phyloP scores from a whole-genome alignment of 2,329 filamentous ascomycete genomes.

The Thielaviopsis euricoi region DNA sequence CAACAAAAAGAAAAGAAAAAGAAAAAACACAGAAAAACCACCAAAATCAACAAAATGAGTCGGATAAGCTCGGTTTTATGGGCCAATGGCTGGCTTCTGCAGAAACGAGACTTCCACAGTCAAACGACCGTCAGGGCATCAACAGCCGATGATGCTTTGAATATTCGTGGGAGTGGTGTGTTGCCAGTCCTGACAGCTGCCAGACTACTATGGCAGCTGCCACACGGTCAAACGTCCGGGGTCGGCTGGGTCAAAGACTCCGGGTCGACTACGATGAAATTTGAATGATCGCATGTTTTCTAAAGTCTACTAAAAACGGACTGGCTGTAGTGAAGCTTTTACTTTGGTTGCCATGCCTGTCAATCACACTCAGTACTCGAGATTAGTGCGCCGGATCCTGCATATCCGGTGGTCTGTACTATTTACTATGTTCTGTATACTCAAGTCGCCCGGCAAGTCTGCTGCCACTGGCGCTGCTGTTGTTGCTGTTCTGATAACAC shows the following conservation, averaged over 20 bases:
- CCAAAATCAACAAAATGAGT: neutral
- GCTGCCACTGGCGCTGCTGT: neutral
- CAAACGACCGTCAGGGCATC: constrained; percentile 1
- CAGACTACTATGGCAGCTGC: neutral
- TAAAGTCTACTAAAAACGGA: too few species aligned
- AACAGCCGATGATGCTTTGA: neutral
- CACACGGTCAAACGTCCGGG: neutral
- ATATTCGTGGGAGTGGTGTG: constrained; percentile 1
- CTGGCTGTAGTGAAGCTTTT: too few species aligned
- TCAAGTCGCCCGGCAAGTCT: neutral
- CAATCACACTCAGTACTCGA: neutral
- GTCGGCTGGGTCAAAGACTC: neutral
- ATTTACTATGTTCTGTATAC: constrained; percentile 1
- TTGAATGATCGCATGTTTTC: too few species aligned
- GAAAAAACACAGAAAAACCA: neutral
- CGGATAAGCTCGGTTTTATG: neutral
- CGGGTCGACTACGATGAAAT: neutral
- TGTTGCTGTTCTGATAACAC: neutral
- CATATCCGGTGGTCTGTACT: neutral
- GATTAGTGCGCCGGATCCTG: neutral
- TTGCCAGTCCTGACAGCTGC: constrained; percentile 4
- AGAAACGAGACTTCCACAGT: constrained; percentile 3
- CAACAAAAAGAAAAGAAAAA: too few species aligned
- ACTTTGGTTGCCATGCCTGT: too few species aligned
- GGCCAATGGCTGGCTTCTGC: constrained; percentile 6